phyloP scores from a whole-genome alignment of 2,329 filamentous ascomycete genomes.

The Lasiodiplodia hormozganensis region DNA sequence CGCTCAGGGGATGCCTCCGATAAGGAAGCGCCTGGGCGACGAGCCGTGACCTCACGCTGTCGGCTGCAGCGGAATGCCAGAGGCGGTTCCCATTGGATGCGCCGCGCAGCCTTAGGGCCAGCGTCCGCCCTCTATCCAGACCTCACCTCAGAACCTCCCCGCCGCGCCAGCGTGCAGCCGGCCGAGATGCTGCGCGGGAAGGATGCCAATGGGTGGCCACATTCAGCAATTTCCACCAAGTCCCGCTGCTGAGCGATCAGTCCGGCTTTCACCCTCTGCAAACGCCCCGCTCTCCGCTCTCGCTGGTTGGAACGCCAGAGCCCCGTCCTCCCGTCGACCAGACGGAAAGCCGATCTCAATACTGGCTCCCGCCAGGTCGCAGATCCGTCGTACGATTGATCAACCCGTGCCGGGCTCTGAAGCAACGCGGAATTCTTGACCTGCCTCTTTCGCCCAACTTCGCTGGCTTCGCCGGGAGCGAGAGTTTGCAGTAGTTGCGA shows the following conservation, averaged over 20 bases:
- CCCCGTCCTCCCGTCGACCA: not conserved
- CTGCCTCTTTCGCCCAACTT: constrained; percentile 13
- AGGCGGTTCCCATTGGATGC: constrained; percentile 3
- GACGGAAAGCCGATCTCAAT: constrained; percentile 20
- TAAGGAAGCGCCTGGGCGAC: constrained; percentile 1
- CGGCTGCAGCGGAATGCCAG: constrained; percentile 10
- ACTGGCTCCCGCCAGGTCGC: constrained; percentile 5
- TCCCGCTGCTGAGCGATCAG: not conserved
- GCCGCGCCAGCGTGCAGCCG: constrained; percentile 8
- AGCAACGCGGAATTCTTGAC: not conserved
- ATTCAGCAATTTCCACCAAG: constrained; percentile 13
- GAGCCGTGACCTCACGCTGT: constrained; percentile 2
- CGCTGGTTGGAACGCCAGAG: constrained; percentile 11
- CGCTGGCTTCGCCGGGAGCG: not conserved
- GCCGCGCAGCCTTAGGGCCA: not conserved
- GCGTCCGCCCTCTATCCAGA: constrained; percentile 16
- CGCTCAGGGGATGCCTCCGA: constrained; percentile 18
- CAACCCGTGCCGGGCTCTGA: constrained; percentile 15
- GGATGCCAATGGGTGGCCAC: not conserved
- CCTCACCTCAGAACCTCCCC: constrained; percentile 6
- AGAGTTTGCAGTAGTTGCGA: not conserved
- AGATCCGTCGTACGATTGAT: constrained; percentile 27
- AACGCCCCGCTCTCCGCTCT: constrained; percentile 15
- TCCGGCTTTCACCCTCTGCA: constrained; percentile 6
- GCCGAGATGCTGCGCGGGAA: not conserved